A percentile compares a stretch with the other conserved stretches of the same genome.
Conservation (phyloP, 176 grass and related monocot species). For the Aechmea fasciata region DNA sequence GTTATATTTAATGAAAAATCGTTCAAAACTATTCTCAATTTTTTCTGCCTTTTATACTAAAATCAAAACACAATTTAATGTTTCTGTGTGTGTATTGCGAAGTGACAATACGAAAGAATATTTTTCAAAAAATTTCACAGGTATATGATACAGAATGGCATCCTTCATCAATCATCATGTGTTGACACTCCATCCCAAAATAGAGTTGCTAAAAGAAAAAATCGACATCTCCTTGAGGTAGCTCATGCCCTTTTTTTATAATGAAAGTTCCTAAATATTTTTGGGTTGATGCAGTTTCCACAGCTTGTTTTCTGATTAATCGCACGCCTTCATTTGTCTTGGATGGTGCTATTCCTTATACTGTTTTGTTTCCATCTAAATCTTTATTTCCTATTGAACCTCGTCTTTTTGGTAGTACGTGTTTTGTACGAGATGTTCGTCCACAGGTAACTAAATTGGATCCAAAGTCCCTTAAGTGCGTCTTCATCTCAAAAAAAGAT, state of each 20-base stretch:
- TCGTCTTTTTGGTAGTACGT: not conserved
- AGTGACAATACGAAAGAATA: not conserved
- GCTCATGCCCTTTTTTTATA: not conserved
- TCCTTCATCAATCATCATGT: not conserved
- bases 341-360: not conserved
- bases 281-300: slow-evolving; percentile 5
- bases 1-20: not conserved
- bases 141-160: not conserved
- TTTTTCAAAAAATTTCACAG: not conserved
- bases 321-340: not conserved
- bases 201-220: not conserved
- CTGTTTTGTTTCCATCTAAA: not conserved
- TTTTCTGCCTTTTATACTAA: not conserved
- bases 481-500: slow-evolving; percentile 2
- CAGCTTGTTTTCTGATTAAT: slow-evolving; percentile 3
- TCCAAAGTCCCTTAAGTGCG: not conserved
- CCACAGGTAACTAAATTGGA: not conserved
- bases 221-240: no score
- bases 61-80: not conserved
- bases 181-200: not conserved
- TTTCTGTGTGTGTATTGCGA: not conserved
- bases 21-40: not conserved
- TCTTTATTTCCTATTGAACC: no score
- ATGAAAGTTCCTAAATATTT: not conserved
- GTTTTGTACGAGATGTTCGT: not conserved